Percentiles rank a stretch among this genome's conserved stretches.
Conservation (phyloP, 345 rosid genomes). For the Syzygium aromaticum region DNA sequence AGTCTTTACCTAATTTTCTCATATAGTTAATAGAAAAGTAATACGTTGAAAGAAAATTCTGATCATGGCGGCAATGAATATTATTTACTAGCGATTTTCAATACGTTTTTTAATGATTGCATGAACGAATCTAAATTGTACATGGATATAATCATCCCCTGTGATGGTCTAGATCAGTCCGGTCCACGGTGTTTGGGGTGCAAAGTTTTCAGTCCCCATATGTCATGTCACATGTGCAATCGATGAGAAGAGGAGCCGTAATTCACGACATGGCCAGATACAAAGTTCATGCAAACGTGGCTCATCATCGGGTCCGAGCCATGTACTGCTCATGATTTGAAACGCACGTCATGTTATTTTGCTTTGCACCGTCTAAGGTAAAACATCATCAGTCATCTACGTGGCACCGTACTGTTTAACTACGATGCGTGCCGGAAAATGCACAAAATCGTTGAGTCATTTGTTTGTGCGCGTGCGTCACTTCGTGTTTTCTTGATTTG, state of each 20-base stretch:
- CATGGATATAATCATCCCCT: too few relatives aligned
- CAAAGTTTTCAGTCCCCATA: background rate
- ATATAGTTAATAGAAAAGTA: background rate
- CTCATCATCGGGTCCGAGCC: background rate
- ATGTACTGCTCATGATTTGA: background rate
- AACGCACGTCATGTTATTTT: background rate
- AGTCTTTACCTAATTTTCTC: background rate
- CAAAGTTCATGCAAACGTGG: background rate
- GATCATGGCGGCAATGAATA: fast-evolving
- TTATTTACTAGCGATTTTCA: background rate
- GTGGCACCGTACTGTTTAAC: background rate
- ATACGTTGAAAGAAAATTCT: fast-evolving
- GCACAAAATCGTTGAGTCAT: background rate
- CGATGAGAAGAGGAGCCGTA: background rate
- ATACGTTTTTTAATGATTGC: background rate
- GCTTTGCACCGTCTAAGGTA: background rate
- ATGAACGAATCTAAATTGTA: background rate
- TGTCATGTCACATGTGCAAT: background rate
- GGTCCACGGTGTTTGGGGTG: background rate
- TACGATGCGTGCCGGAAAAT: background rate
- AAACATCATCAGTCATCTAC: background rate
- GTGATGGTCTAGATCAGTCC: background rate
- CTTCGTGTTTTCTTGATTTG: background rate
- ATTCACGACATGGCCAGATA: background rate
- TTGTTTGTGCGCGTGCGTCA: background rate